phyloP scores from a whole-genome alignment of 2,329 filamentous ascomycete genomes.

The Aspergillus quadricinctus region DNA sequence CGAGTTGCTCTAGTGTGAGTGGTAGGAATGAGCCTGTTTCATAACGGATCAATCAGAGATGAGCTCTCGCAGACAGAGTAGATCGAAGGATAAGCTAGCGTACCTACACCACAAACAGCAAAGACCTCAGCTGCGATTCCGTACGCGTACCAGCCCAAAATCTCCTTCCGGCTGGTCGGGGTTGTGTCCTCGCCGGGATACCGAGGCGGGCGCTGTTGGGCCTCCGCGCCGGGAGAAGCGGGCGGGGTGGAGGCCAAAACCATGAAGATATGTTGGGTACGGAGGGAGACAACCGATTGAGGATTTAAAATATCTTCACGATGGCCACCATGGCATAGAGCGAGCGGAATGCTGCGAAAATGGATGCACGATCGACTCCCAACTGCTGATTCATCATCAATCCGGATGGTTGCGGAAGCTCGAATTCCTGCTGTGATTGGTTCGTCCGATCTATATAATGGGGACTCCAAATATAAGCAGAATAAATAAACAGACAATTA shows the following conservation, averaged over 20 bases:
- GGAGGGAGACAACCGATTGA: neutral
- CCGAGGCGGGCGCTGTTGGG: conserved; percentile 40
- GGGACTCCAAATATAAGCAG: neutral
- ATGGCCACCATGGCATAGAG: conserved; percentile 10
- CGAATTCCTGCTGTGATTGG: neutral
- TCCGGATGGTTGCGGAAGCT: conserved; percentile 17
- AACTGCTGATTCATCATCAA: neutral
- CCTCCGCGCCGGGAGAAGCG: conserved; percentile 14
- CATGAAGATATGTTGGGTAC: neutral
- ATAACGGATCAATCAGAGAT: neutral
- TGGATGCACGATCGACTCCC: neutral
- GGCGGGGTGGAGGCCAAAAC: conserved; percentile 12
- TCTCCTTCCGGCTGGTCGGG: conserved; percentile 73
- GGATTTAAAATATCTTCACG: neutral
- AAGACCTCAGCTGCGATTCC: conserved; percentile 94
- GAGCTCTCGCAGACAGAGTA: neutral
- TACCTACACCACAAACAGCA: conserved; percentile 75
- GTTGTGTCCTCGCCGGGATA: conserved; percentile 83
- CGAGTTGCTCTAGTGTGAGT: conserved; percentile 86
- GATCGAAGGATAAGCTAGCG: conserved; percentile 5
- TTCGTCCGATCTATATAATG: neutral
- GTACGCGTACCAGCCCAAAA: conserved; percentile 88
- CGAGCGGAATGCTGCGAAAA: conserved; percentile 1
- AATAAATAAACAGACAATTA: no score
- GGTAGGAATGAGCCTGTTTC: conserved; percentile 77